phyloP scores from a whole-genome alignment of 2,329 filamentous ascomycete genomes.

The Colletotrichum sp. region DNA sequence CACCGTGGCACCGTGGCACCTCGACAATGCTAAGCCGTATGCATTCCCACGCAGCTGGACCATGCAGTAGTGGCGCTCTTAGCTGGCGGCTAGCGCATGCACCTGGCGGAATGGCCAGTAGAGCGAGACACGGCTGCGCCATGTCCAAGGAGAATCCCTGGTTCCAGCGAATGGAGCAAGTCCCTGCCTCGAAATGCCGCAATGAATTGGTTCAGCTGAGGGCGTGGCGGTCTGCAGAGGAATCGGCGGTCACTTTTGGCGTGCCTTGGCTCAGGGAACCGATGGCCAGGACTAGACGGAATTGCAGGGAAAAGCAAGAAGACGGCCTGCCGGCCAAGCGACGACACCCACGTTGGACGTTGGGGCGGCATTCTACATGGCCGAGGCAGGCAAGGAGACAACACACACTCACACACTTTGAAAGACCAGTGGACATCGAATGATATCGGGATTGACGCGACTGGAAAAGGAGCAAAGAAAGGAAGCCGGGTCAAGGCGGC shows the following conservation, averaged over 20 bases:
- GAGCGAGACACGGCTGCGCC: slow-evolving; percentile 14
- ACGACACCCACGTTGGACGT: neutral
- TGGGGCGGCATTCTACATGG: neutral
- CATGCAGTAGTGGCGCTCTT: slow-evolving; percentile 17
- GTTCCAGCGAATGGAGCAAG: neutral
- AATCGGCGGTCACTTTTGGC: neutral
- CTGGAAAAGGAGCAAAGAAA: neutral
- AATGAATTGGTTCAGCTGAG: slow-evolving; percentile 15
- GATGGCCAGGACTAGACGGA: neutral
- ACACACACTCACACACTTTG: neutral
- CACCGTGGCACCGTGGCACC: slow-evolving; percentile 5
- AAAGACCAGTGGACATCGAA: neutral
- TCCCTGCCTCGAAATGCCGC: neutral
- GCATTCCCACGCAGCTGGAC: slow-evolving; percentile 14
- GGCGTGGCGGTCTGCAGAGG: slow-evolving; percentile 13
- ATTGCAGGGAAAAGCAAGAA: neutral
- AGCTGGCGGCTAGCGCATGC: slow-evolving; percentile 12
- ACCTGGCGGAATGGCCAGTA: neutral
- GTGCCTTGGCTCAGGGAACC: neutral
- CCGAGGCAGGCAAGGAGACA: neutral
- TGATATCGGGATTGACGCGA: neutral
- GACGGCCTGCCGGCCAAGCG: neutral
- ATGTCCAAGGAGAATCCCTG: neutral
- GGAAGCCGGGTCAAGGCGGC: neutral
- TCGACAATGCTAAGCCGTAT: slow-evolving; percentile 11